Conservation (phyloP, 371 early-diverging fungal species). For the Thermomucor indicae-seudaticae region DNA sequence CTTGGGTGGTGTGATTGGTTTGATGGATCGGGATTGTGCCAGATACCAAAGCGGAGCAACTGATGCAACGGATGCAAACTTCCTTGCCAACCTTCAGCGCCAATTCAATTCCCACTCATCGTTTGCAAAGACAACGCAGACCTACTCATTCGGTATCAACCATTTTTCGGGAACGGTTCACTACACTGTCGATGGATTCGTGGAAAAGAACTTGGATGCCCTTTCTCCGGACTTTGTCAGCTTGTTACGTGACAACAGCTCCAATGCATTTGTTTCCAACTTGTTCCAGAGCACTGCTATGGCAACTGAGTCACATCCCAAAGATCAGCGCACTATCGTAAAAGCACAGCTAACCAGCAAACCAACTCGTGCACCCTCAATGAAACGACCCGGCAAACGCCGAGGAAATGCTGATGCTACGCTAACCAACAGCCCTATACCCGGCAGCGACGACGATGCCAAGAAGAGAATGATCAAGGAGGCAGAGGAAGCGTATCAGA, state of each 20-base stretch:
- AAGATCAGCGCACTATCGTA: slow-evolving; percentile 55
- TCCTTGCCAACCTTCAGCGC: slow-evolving; percentile 36
- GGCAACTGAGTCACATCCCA: slow-evolving; percentile 80
- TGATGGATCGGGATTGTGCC: slow-evolving; percentile 57
- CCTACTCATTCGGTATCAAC: slow-evolving; percentile 65
- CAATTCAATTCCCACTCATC: slow-evolving; percentile 27
- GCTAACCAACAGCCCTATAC: not conserved
- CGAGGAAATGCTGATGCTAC: slow-evolving; percentile 9
- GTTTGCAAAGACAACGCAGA: slow-evolving; percentile 29
- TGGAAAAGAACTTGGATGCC: slow-evolving; percentile 70
- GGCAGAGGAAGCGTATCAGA: slow-evolving; percentile 45
- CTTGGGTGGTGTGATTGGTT: slow-evolving; percentile 43
- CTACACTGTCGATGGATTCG: slow-evolving; percentile 66
- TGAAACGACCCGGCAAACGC: slow-evolving; percentile 47
- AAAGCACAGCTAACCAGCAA: slow-evolving; percentile 54
- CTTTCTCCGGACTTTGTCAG: slow-evolving; percentile 81
- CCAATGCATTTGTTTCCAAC: slow-evolving; percentile 76
- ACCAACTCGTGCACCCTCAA: slow-evolving; percentile 70
- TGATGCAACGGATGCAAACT: slow-evolving; percentile 51
- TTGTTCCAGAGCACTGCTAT: slow-evolving; percentile 80
- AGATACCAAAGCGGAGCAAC: slow-evolving; percentile 37
- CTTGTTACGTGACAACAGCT: slow-evolving; percentile 64
- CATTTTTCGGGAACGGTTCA: slow-evolving; percentile 72
- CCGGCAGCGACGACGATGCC: slow-evolving; percentile 14
- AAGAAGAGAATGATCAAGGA: slow-evolving; percentile 35